A percentile compares a stretch with the other conserved stretches of the same genome.
Evolutionary conservation across 2,329 filamentous ascomycete species (phyloP).

Genomic region (Verticillium isaacii): DNA sequence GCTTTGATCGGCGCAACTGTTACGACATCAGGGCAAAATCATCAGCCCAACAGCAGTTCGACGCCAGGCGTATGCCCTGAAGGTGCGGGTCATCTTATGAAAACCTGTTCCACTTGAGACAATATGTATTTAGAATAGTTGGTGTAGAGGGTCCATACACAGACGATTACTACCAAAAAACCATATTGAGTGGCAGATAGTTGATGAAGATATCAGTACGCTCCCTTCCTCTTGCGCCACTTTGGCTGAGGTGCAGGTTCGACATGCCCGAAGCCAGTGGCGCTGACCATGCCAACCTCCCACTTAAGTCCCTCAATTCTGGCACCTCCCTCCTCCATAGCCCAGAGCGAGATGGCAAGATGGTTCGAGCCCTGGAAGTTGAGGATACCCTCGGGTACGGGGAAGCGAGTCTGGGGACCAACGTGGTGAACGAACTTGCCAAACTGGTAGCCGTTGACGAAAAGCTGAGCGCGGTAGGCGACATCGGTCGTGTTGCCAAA

Average conservation of each 20-base stretch:
- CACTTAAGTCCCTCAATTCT: slow-evolving; percentile 19
- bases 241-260: slow-evolving; percentile 33
- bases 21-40: no score
- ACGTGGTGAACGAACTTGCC: slow-evolving; percentile 52
- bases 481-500: slow-evolving; percentile 38
- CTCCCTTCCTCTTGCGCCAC: slow-evolving; percentile 36
- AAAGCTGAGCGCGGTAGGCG: slow-evolving; percentile 55
- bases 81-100: no score
- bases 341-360: slow-evolving; percentile 63
- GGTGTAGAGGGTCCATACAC: no score
- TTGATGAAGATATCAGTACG: slow-evolving; percentile 30
- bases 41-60: no score
- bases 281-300: slow-evolving; percentile 36
- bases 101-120: no score
- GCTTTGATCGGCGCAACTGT: no score
- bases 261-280: slow-evolving; percentile 37
- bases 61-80: no score
- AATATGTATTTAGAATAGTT: no score
- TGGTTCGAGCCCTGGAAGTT: slow-evolving; percentile 64
- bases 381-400: slow-evolving; percentile 63
- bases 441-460: slow-evolving; percentile 68
- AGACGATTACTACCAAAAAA: no score
- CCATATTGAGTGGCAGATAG: no score
- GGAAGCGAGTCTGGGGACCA: slow-evolving; percentile 63
- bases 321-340: slow-evolving; percentile 48